Evolutionary conservation across 2,329 filamentous ascomycete species (phyloP).

Genomic region (Xylaria sp.): DNA sequence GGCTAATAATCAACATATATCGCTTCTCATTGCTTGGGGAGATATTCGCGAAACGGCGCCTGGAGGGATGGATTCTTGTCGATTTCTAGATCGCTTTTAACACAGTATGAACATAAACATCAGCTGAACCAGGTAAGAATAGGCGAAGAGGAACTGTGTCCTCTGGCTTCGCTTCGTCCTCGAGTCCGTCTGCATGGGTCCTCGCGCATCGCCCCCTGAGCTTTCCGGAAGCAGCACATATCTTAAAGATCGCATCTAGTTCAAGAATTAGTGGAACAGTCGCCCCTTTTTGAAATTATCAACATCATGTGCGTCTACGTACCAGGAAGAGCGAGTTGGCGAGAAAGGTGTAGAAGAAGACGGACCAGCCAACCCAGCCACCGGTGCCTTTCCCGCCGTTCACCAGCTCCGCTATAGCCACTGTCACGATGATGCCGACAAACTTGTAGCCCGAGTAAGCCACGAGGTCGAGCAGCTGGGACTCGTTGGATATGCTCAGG

Average conservation of each 20-base stretch:
- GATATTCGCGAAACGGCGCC: slow-evolving; percentile 8
- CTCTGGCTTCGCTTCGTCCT: slow-evolving; percentile 86
- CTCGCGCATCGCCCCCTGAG: slow-evolving; percentile 70
- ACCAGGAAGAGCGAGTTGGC: slow-evolving; percentile 97
- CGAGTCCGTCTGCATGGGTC: slow-evolving; percentile 76
- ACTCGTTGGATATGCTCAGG: slow-evolving; percentile 91
- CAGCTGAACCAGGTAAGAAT: slow-evolving; percentile 94
- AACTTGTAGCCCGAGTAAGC: slow-evolving; percentile 99
- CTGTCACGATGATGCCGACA: slow-evolving; percentile 92
- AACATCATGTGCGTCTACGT: slow-evolving; percentile 53
- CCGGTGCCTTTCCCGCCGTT: slow-evolving; percentile 85
- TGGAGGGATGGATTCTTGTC: slow-evolving; percentile 3
- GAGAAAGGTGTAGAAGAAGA: slow-evolving; percentile 91
- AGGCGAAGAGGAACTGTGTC: slow-evolving; percentile 92
- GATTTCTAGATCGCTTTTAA: slow-evolving; percentile 51
- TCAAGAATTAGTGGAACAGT: slow-evolving; percentile 23
- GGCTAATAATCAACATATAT: not conserved
- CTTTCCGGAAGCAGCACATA: slow-evolving; percentile 94
- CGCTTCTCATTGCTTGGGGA: slow-evolving; percentile 9
- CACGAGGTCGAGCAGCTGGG: slow-evolving; percentile 90
- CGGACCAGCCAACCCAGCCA: slow-evolving; percentile 86
- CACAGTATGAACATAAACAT: slow-evolving; percentile 86
- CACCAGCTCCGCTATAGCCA: slow-evolving; percentile 80
- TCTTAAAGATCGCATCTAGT: slow-evolving; percentile 88
- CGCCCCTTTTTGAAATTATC: not conserved